Evolutionary conservation across 2,329 filamentous ascomycete genomes (phyloP).

Genomic region (Ceratocystis huliohia): DNA sequence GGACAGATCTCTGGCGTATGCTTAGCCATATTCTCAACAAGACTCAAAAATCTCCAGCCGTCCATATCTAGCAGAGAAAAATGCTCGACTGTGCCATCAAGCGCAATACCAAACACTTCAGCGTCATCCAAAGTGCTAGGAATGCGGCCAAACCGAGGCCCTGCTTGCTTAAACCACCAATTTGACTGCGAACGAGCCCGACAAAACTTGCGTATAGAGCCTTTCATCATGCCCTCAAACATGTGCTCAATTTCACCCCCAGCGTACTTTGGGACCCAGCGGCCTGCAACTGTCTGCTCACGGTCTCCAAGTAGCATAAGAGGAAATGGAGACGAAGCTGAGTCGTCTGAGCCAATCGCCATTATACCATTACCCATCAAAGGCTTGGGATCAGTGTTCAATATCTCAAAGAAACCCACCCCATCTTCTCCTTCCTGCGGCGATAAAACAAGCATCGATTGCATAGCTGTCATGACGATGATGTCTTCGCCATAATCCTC

Average conservation of each 20-base stretch:
- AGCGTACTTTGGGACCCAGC: slow-evolving; percentile 38
- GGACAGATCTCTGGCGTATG: slow-evolving; percentile 15
- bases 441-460: slow-evolving; percentile 41
- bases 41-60: slow-evolving; percentile 55
- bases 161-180: slow-evolving; percentile 33
- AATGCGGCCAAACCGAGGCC: slow-evolving; percentile 33
- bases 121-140: slow-evolving; percentile 33
- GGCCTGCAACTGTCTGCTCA: slow-evolving; percentile 35
- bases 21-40: slow-evolving; percentile 57
- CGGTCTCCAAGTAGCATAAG: slow-evolving; percentile 38
- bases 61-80: slow-evolving; percentile 52
- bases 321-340: slow-evolving; percentile 27
- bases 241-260: slow-evolving; percentile 35
- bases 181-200: slow-evolving; percentile 40
- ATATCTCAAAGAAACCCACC: neutral
- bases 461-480: slow-evolving; percentile 39
- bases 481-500: slow-evolving; percentile 36
- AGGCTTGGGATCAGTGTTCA: slow-evolving; percentile 13
- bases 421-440: neutral
- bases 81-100: slow-evolving; percentile 57
- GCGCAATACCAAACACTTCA: slow-evolving; percentile 50
- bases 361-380: slow-evolving; percentile 31
- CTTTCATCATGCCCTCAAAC: slow-evolving; percentile 44
- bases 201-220: slow-evolving; percentile 45
- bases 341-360: slow-evolving; percentile 31